Base-by-base conservation (phyloP, 352 stramenopile genomes). In the Globisporangium perplexum region DNA sequence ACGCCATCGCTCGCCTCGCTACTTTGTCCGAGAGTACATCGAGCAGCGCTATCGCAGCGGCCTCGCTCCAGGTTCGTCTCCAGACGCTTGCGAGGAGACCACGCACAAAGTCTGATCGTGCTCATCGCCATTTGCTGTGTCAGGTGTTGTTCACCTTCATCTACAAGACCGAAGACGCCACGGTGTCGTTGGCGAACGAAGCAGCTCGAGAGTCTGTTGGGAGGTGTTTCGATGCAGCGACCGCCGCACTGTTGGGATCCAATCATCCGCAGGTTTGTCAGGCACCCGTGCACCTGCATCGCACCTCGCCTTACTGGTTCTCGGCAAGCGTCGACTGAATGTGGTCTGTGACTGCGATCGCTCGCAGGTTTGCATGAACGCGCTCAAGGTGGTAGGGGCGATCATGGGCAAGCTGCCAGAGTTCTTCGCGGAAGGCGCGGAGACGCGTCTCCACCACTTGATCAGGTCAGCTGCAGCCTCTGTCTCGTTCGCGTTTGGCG, bases 371-470 rank as follows among this genome's bases (percentile, higher is more conserved):
- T 67, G 59, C 18, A 72, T 87, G 64, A 80, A 68, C 46, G 68
- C 73, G 0, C 56, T 90, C 7, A 88, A 87, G 51, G 63, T 88
- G 5, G 45, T 83, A 12, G 75, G 71, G 8, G 75, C 66, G 5
- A 47, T 90, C 14, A 67, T 88, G 42, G 67, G 68, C 31, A 83
- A 86, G 18, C 36, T 85, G 20, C 62, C 69, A 3, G 57, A 59
- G 20, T 71, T 83, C 30, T 68, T 83, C 55, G 46, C 38, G 3
- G 47, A 58, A 28, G 35, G 80, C 10, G 39, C 60, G 35, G 44
- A 59, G 36, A 31, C 48, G 42, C 51, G 71, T 14, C 45, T 69
- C 3, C 48, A 74, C 4, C 59, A 39, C 4, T 50, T 85, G 5
- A 64, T 70, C 50, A 62, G 60, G 74, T 84, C 11, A 39, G 33